phyloP scores from a whole-genome alignment of 805 yeast species.

The Metschnikowia santaceciliae region DNA sequence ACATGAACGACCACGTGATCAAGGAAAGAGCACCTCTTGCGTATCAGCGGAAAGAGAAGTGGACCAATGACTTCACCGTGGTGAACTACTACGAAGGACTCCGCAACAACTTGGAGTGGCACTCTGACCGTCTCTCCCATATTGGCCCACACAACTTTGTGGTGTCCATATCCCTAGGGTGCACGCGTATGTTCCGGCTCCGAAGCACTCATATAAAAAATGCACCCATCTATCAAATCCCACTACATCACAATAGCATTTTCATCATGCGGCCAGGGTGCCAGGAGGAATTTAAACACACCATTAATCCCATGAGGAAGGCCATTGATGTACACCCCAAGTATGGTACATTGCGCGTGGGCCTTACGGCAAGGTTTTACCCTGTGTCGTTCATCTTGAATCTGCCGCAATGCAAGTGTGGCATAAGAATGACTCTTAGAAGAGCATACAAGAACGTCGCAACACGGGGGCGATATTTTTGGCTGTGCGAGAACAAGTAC shows the following conservation, averaged over 20 bases:
- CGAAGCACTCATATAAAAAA: conserved; percentile 38
- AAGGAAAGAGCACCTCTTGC: conserved; percentile 29
- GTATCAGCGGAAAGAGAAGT: conserved; percentile 35
- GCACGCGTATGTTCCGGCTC: conserved; percentile 63
- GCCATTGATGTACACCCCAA: conserved; percentile 43
- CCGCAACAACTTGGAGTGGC: conserved; percentile 61
- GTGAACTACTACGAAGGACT: conserved; percentile 53
- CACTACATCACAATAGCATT: conserved; percentile 67
- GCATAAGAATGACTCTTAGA: conserved; percentile 49
- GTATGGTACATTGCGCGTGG: conserved; percentile 51
- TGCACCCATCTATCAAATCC: conserved; percentile 43
- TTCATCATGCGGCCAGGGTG: conserved; percentile 75
- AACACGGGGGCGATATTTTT: conserved; percentile 55
- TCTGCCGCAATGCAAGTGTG: conserved; percentile 49
- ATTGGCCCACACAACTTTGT: conserved; percentile 70
- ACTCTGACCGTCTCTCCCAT: conserved; percentile 68
- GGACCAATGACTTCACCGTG: conserved; percentile 54
- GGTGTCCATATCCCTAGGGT: conserved; percentile 66
- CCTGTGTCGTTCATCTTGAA: conserved; percentile 32
- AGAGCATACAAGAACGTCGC: conserved; percentile 46
- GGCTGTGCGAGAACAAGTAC: conserved; percentile 57
- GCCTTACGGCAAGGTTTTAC: conserved; percentile 62
- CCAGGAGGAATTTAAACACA: conserved; percentile 72
- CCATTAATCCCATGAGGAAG: conserved; percentile 46
- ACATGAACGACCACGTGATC: conserved; percentile 29